Evolutionary conservation across 208 protist genomes (phyloP).

Genomic region (Trypanosoma cruzi): DNA sequence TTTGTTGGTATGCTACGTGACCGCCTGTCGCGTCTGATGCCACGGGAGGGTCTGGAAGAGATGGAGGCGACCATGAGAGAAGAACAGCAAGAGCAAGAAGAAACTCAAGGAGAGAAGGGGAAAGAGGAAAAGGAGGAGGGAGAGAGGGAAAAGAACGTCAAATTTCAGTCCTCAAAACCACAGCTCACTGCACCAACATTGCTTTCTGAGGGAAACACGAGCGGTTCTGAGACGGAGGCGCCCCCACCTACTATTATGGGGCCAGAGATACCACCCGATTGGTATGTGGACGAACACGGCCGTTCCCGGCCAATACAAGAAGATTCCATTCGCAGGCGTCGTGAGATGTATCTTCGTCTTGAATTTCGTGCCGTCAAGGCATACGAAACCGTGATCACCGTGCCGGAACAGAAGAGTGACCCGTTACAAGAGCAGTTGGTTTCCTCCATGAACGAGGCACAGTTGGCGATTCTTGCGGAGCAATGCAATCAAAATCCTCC

Average conservation of each 20-base stretch:
- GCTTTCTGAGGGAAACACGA: conserved; percentile 68
- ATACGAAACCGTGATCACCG: conserved; percentile 63
- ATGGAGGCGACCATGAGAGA: conserved; percentile 27
- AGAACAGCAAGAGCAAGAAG: background rate
- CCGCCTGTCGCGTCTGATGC: conserved; percentile 48
- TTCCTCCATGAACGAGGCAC: conserved; percentile 42
- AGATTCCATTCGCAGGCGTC: conserved; percentile 28
- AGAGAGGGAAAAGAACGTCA: background rate
- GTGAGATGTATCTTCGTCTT: conserved; percentile 50
- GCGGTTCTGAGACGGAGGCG: conserved; percentile 59
- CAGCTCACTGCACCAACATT: conserved; percentile 43
- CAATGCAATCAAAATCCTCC: conserved; percentile 59
- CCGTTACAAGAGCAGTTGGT: conserved; percentile 28
- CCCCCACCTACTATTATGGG: conserved; percentile 25
- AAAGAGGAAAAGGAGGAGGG: background rate
- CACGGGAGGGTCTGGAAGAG: conserved; percentile 43
- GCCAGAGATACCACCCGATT: conserved; percentile 65
- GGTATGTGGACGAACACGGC: conserved; percentile 68
- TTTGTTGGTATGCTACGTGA: conserved; percentile 67
- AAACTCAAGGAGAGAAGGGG: background rate
- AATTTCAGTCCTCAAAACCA: conserved; percentile 23
- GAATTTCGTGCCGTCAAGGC: conserved; percentile 77
- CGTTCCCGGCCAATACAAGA: conserved; percentile 52
- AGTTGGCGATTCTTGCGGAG: conserved; percentile 42
- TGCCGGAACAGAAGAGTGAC: conserved; percentile 33